These are phyloP conservation scores for Centrapalus pauciflorus DNA, from an alignment of 129 eudicot species.

Conservation along the genomic window DNA sequence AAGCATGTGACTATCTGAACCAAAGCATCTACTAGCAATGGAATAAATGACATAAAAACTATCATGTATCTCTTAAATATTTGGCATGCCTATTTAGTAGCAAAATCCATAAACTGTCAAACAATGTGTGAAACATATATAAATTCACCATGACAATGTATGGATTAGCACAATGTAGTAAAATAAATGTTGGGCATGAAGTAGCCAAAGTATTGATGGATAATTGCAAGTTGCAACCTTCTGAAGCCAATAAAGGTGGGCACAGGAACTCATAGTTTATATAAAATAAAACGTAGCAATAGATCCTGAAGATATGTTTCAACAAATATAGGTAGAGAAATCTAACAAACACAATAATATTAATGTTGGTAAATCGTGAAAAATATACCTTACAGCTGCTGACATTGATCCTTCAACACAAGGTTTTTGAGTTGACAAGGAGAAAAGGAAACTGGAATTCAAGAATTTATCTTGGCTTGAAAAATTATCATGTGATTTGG, in stretches of 20 bases:
- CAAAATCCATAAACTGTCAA: not conserved
- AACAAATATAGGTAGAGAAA: not conserved
- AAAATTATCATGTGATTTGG: constrained; percentile 50
- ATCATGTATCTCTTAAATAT: not conserved
- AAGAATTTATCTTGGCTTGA: constrained; percentile 51
- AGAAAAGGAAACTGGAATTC: constrained; percentile 59
- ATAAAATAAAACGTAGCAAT: not conserved
- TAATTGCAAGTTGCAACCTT: not conserved
- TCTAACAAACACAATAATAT: not conserved
- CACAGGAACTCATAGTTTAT: not conserved
- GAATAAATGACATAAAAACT: not conserved
- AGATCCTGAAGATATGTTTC: not conserved
- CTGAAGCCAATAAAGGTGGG: constrained; percentile 4
- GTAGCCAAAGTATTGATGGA: not conserved
- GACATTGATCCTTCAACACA: constrained; percentile 43
- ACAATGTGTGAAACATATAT: constrained; percentile 9
- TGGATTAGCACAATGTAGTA: not conserved
- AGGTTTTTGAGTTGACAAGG: constrained; percentile 67
- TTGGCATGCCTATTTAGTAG: not conserved
- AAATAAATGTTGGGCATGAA: not conserved
- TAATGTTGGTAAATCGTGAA: not conserved
- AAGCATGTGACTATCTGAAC: not conserved
- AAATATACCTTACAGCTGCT: constrained; percentile 49
- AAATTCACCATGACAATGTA: not conserved
- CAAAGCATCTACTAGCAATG: not conserved